Evolutionary conservation across 257 asterid species (phyloP).

Genomic region (Mitragyna speciosa): DNA sequence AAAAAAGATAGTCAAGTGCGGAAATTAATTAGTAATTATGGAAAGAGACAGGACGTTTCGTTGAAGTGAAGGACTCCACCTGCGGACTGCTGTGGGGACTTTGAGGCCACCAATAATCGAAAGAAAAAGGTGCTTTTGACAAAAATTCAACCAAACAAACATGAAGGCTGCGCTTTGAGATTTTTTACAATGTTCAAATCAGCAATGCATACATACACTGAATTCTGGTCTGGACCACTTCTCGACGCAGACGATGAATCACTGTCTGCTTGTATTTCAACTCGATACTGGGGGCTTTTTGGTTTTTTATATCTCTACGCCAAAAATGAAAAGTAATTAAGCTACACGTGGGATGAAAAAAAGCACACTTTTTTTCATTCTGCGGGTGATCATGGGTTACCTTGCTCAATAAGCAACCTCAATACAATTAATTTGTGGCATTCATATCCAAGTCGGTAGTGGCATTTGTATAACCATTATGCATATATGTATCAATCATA

Average conservation of each 20-base stretch:
- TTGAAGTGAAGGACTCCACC: neutral
- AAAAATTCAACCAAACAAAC: constrained; percentile 4
- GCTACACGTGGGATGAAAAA: too few relatives aligned
- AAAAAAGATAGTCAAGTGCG: neutral
- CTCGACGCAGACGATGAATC: neutral
- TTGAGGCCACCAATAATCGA: neutral
- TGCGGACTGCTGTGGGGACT: neutral
- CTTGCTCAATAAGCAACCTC: too few relatives aligned
- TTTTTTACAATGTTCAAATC: neutral
- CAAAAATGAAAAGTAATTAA: too few relatives aligned
- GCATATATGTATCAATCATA: too few relatives aligned
- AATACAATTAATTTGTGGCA: too few relatives aligned
- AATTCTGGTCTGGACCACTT: neutral
- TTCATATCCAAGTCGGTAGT: too few relatives aligned
- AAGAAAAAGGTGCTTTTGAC: neutral
- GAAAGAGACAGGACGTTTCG: neutral
- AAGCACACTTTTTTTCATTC: too few relatives aligned
- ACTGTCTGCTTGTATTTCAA: too few relatives aligned
- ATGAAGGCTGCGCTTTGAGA: neutral
- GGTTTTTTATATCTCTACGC: too few relatives aligned
- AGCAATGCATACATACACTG: neutral
- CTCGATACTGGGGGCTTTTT: too few relatives aligned
- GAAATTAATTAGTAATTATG: neutral
- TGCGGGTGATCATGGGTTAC: too few relatives aligned
- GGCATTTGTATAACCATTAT: too few relatives aligned